Conservation (phyloP, 2,329 filamentous ascomycete species). For the Beauveria rudraprayagi region DNA sequence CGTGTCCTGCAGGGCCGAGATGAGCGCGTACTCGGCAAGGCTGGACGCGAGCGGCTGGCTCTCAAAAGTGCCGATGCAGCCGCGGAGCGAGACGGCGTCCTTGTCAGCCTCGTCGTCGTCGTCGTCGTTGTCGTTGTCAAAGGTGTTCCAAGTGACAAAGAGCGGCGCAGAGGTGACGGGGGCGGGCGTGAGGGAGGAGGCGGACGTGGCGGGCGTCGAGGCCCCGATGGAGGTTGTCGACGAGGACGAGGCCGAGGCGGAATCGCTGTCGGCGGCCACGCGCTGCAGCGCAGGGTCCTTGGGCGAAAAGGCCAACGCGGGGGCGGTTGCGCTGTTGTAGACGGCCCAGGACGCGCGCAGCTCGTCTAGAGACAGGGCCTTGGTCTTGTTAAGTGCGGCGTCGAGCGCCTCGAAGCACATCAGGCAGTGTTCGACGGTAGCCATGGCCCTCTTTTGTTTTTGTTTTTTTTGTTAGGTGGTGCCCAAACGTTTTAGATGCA, state of each 20-base stretch:
- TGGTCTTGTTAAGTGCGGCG: constrained; percentile 63
- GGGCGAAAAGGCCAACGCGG: constrained; percentile 16
- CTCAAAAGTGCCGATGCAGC: constrained; percentile 95
- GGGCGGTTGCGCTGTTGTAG: constrained; percentile 22
- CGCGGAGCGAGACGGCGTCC: constrained; percentile 64
- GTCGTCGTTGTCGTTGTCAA: constrained; percentile 40
- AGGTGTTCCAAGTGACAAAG: constrained; percentile 91
- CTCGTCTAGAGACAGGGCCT: constrained; percentile 57
- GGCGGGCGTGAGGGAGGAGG: constrained; percentile 22
- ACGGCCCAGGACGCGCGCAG: constrained; percentile 59
- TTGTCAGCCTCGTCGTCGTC: constrained; percentile 28
- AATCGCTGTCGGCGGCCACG: constrained; percentile 23
- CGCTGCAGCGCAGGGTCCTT: constrained; percentile 37
- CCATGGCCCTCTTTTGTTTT: constrained; percentile 48
- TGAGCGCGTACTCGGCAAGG: constrained; percentile 72
- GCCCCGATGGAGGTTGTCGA: constrained; percentile 28
- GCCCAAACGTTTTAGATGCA: too few relatives aligned
- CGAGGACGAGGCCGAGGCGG: constrained; percentile 28
- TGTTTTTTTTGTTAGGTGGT: too few relatives aligned
- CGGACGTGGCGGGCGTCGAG: constrained; percentile 35
- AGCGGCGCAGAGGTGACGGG: constrained; percentile 55
- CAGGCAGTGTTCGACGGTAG: constrained; percentile 75
- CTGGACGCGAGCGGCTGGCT: constrained; percentile 64
- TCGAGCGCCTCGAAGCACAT: constrained; percentile 86
- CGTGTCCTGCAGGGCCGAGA: constrained; percentile 59